Base-by-base conservation (phyloP, 805 yeast species). In the Candida boidinii region DNA sequence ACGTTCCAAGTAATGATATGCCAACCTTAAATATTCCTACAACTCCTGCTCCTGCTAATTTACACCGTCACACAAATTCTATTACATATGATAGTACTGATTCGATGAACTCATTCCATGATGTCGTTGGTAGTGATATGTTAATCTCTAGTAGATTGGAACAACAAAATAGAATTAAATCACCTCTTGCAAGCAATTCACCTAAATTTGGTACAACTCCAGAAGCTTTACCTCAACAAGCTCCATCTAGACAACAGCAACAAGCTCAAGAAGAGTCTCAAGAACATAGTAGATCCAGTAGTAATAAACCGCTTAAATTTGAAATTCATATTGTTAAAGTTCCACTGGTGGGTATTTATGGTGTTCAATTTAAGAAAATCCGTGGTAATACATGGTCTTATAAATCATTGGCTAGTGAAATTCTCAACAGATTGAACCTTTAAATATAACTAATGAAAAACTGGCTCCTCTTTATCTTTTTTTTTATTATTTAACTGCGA, bases 381-480 rank as follows among this genome's bases (percentile, higher is more conserved):
- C 70, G 83, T 37, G 97, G 97, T 49, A 87, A 90, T 54, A 85
- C 95, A 2, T 88, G 96, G 96, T 74, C 81, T 60, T 88, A 88
- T 60, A 88, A 90, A 63, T 79, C 87, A 8, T 65, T 88, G 50
- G 96, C 96, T 2, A 78, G 90, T 34, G 85, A 79, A 53, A 81
- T 88, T 31, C 70, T 88, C 56, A 68, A 69, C 38, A 82, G 81
- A 43, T 65, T 84, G 53, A 77, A 79, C n/a, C n/a, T n/a, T n/a
- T n/a, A n/a, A n/a, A n/a, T n/a, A n/a, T n/a, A n/a, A n/a, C n/a
- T n/a, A n/a, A n/a, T n/a, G n/a, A n/a, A n/a, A n/a, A n/a, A n/a
- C n/a, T n/a, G n/a, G n/a, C n/a, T n/a, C n/a, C n/a, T n/a, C n/a
- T n/a, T n/a, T n/a, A n/a, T n/a, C n/a, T n/a, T n/a, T n/a, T n/a